phyloP scores from a whole-genome alignment of 2,329 filamentous ascomycete genomes.

The Cryphonectria naterciae region DNA sequence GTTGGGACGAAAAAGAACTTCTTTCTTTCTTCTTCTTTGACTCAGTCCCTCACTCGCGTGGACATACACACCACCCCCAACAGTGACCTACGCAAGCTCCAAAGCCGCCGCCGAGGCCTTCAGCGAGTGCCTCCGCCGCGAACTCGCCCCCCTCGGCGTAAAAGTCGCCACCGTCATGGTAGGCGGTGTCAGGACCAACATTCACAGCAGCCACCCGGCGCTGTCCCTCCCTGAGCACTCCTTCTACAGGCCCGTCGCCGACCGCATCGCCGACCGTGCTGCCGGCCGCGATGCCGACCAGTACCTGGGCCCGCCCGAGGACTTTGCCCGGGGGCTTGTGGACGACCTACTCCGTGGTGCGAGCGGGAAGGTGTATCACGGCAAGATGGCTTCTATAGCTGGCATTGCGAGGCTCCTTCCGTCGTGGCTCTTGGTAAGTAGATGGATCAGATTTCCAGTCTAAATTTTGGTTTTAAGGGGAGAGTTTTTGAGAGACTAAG shows the following conservation, averaged over 20 bases:
- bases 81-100: conserved; percentile 56
- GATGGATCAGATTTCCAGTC: background rate
- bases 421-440: conserved; percentile 14
- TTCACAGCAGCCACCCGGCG: conserved; percentile 44
- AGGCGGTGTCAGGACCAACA: conserved; percentile 56
- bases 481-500: background rate
- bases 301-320: background rate
- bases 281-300: background rate
- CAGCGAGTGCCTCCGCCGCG: conserved; percentile 47
- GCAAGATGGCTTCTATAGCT: conserved; percentile 8
- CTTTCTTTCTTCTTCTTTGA: background rate
- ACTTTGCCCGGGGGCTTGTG: conserved; percentile 7
- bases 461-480: background rate
- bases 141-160: conserved; percentile 57
- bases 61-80: conserved; percentile 56
- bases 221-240: conserved; percentile 49
- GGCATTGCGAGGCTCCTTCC: conserved; percentile 2
- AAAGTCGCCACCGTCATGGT: conserved; percentile 62
- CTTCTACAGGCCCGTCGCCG: conserved; percentile 49
- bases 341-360: background rate
- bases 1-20: conserved; percentile 43
- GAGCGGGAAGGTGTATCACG: conserved; percentile 13
- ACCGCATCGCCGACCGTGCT: conserved; percentile 6
- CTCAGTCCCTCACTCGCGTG: conserved; percentile 49
- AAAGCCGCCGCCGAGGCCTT: conserved; percentile 15